These are phyloP conservation scores for Lachnellula suecica DNA, from an alignment of 2,329 filamentous ascomycete genomes.

Conservation along the genomic window DNA sequence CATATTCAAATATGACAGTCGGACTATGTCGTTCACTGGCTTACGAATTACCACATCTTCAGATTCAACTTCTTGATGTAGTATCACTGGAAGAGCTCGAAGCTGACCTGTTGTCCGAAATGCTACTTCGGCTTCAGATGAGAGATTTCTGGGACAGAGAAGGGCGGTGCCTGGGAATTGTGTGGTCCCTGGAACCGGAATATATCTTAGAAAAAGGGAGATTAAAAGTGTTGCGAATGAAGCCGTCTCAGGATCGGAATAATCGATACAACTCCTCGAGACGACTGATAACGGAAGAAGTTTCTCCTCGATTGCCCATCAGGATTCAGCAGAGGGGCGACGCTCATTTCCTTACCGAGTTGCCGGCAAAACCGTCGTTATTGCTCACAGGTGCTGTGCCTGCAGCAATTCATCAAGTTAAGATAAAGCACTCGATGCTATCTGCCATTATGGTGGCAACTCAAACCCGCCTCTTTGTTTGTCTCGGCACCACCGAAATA, in stretches of 20 bases:
- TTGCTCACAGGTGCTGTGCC: not conserved
- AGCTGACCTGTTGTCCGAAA: not conserved
- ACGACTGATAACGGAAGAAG: not conserved
- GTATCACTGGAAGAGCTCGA: not conserved
- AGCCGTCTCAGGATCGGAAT: not conserved
- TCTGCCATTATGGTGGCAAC: not conserved
- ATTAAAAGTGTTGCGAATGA: not conserved
- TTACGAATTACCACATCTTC: conserved; percentile 14
- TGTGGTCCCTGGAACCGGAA: not conserved
- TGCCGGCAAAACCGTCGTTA: not conserved
- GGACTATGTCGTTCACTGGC: conserved; percentile 11
- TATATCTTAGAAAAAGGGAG: not conserved
- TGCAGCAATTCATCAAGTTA: not conserved
- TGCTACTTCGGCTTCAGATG: not conserved
- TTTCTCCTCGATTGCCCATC: not conserved
- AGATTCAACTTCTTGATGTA: conserved; percentile 16
- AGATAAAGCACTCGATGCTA: not conserved
- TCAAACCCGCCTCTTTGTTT: not conserved
- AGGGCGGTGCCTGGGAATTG: not conserved
- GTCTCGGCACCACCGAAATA: not conserved
- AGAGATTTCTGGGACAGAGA: conserved; percentile 1
- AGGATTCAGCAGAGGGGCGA: not conserved
- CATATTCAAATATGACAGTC: conserved; percentile 13
- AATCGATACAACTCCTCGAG: not conserved
- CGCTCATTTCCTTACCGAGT: not conserved